Percentiles rank a stretch among this genome's conserved stretches.
Conservation (phyloP, 768 basidiomycete species). For the Suillus bovinus region DNA sequence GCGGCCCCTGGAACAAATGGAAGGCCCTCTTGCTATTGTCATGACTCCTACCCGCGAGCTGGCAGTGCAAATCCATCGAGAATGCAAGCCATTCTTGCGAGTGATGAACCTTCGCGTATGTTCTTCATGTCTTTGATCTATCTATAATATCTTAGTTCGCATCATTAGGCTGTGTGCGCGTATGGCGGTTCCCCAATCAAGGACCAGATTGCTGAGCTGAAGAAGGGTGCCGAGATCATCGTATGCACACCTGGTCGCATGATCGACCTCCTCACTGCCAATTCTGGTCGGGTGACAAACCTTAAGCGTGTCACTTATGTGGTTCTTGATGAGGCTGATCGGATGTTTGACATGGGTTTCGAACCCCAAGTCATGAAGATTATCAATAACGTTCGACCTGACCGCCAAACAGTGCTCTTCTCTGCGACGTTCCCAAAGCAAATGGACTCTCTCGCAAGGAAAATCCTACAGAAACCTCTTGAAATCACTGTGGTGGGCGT, state of each 20-base stretch:
- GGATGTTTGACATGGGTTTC: conserved; percentile 99
- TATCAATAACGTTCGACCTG: conserved; percentile 95
- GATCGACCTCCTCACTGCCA: conserved; percentile 98
- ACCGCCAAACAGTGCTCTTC: conserved; percentile 96
- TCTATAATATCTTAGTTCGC: conserved; percentile 13
- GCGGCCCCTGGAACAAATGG: conserved; percentile 90
- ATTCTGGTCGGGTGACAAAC: conserved; percentile 97
- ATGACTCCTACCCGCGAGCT: conserved; percentile 99
- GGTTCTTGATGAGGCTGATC: conserved; percentile 98
- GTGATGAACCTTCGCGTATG: conserved; percentile 84
- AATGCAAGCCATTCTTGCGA: conserved; percentile 94
- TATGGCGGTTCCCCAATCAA: conserved; percentile 98
- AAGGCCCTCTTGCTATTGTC: conserved; percentile 93
- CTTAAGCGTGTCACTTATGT: conserved; percentile 96
- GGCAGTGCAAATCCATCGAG: conserved; percentile 94
- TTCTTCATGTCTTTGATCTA: conserved; percentile 16
- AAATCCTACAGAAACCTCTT: conserved; percentile 88
- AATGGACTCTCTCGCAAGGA: conserved; percentile 97
- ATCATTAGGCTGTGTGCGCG: conserved; percentile 86
- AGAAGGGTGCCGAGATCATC: conserved; percentile 98
- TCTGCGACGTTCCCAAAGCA: conserved; percentile 99
- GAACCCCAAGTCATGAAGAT: conserved; percentile 99
- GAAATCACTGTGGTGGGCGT: conserved; percentile 99
- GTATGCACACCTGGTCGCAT: conserved; percentile 99
- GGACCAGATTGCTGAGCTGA: conserved; percentile 98